Evolutionary conservation across 306 rosid species (phyloP).

Genomic region (Inga oerstediana): DNA sequence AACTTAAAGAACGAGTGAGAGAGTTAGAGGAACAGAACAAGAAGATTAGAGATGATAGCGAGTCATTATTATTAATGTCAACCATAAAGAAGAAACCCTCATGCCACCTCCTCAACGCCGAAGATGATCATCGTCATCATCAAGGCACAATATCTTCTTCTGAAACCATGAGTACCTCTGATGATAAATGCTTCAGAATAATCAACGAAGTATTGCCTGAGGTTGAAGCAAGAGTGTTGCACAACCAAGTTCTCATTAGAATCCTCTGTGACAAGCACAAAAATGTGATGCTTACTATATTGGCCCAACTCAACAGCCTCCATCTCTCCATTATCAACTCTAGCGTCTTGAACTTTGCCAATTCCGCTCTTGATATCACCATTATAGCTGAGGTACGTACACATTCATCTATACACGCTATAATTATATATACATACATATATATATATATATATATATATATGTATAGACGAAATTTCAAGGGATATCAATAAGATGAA

Average conservation of each 20-base stretch:
- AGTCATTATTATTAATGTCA: neutral
- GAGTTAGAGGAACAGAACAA: constrained; percentile 25
- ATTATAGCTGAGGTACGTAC: constrained; percentile 29
- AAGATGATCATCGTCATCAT: neutral
- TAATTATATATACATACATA: too few relatives aligned
- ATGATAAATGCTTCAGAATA: neutral
- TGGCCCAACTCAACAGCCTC: neutral
- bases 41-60: neutral
- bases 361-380: constrained; percentile 11
- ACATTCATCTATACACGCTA: neutral
- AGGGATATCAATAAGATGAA: too few relatives aligned
- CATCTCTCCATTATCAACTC: constrained; percentile 8
- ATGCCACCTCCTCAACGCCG: neutral
- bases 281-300: neutral
- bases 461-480: too few relatives aligned
- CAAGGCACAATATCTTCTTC: neutral
- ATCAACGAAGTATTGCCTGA: neutral
- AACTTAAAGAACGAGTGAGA: constrained; percentile 11
- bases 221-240: constrained; percentile 21
- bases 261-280: constrained; percentile 13
- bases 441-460: too few relatives aligned
- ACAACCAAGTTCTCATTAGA: constrained; percentile 13
- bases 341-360: constrained; percentile 16
- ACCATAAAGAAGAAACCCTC: neutral
- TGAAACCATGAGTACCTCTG: neutral